Evolutionary conservation across 345 rosid genomes (phyloP).

Genomic region (Lepidium didymum): DNA sequence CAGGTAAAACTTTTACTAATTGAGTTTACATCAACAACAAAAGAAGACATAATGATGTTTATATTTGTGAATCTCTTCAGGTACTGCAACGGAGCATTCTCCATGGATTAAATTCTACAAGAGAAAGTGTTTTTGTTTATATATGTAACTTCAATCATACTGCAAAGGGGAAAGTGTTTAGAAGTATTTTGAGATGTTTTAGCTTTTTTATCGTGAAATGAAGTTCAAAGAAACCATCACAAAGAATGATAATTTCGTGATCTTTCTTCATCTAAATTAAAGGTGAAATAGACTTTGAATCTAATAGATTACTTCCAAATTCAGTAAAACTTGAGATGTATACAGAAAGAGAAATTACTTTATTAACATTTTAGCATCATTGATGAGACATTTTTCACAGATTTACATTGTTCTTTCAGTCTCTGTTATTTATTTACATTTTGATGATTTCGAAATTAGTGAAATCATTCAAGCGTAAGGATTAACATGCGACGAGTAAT

Average conservation of each 20-base stretch:
- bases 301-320: background rate
- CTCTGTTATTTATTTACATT: slow-evolving; percentile 1
- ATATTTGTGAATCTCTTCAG: slow-evolving; percentile 2
- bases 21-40: background rate
- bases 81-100: slow-evolving; percentile 28
- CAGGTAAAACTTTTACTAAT: slow-evolving; percentile 39
- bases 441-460: background rate
- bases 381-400: background rate
- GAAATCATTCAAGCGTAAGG: slow-evolving; percentile 50
- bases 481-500: slow-evolving; percentile 74
- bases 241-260: background rate
- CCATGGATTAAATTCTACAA: slow-evolving; percentile 19
- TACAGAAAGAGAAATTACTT: background rate
- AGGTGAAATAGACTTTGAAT: too few relatives aligned
- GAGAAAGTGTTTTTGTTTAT: background rate
- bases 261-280: background rate
- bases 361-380: slow-evolving; percentile 2
- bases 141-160: background rate
- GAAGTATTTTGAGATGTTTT: background rate
- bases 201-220: background rate
- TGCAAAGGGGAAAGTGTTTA: background rate
- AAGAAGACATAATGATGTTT: background rate
- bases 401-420: slow-evolving; percentile 5
- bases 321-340: slow-evolving; percentile 6
- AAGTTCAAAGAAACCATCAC: background rate